Base-by-base conservation (phyloP, 2,329 filamentous ascomycete genomes). In the Fusarium cyanostomum region DNA sequence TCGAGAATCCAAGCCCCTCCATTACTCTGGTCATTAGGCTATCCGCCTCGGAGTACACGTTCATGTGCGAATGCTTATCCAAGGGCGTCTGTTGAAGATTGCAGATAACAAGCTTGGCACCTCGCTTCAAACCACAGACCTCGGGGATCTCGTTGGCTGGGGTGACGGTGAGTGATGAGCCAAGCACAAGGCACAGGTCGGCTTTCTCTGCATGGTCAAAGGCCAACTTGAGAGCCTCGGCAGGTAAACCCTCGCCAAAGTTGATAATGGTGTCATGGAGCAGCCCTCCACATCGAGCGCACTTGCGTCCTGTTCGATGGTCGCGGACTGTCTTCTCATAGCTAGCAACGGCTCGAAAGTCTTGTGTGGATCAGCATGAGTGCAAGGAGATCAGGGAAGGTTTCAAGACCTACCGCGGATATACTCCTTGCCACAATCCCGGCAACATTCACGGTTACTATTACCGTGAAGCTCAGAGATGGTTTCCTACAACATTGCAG, bases 381-480 rank as follows among this genome's bases (percentile, higher is more conserved):
- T 4, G 1, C 1, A 3, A 27, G 5, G 1, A 2, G 7, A 12
- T 4, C 13, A 24, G 7, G 4, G 7, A 4, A 11, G 8, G 27
- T 26, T 2, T 4, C 1, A 1, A 3, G 0, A 4, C 24, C n/a
- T 64, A 79, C 77, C 79, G 13, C 80, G 74, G 11, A 83, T 74
- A 24, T 80, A 82, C 49, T 83, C 79, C 27, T 81, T 80, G 0
- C 75, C 75, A 31, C 79, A 82, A 9, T 78, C 74, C 37, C 75
- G 74, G 60, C 80, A 82, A 26, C 70, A 77, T 49, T 82, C 80
- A 1, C 75, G 74, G 37, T 81, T 83, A 31, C 74, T 82, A 41
- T 83, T 83, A 0, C 80, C 80, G 27, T 82, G 80, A 1, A 82
- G 72, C 52, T 83, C 80, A 0, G 80, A 80, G 39, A 82, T 80